Base-by-base conservation (phyloP, 164 flowering plant genomes). In the Magnolia kwangsiensis region DNA sequence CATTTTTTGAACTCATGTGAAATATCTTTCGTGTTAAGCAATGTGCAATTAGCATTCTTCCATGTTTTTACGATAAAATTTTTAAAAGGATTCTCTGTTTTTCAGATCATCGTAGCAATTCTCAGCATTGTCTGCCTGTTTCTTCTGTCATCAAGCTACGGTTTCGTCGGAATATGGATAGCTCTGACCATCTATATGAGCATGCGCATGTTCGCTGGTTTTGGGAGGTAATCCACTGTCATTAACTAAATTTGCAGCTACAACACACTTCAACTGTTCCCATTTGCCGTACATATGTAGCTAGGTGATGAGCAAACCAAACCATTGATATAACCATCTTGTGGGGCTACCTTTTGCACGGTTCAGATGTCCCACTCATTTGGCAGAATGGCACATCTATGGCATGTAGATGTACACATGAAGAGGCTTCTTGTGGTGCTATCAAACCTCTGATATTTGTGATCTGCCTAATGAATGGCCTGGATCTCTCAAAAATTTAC, bases 121-220 rank as follows among this genome's bases (percentile, higher is more conserved):
- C 81, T 83, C 50, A 95, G 95, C 89, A 91, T 91, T 58, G 1
- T 86, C 13, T 85, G 87, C 76, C 76, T 93, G 84, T 76, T 87
- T 29, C 29, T 87, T 74, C 88, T 93, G 71, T 88, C 94, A 2
- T 75, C 87, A 2, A 84, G 78, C 63, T 16, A 86, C 72, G 97
- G 98, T 19, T 93, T 89, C 73, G 50, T 89, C 24, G 99, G 98
- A 74, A 88, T 95, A 69, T 95, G 98, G 99, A 63, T 88, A 51
- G 99, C 92, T 72, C 83, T 93, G 55, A 88, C 92, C 64, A 88
- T 92, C 65, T 95, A 88, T 66, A 93, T 95, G 99, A 82, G 81
- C 50, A 83, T 92, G 18, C 88, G 96, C 8, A 67, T 89, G 75
- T 73, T 89, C 71, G 97, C 90, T 9, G 97, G 98, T 23, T 76